A percentile compares a stretch with the other conserved stretches of the same genome.
Conservation (phyloP, 306 rosid species). For the Quercus cerris region DNA sequence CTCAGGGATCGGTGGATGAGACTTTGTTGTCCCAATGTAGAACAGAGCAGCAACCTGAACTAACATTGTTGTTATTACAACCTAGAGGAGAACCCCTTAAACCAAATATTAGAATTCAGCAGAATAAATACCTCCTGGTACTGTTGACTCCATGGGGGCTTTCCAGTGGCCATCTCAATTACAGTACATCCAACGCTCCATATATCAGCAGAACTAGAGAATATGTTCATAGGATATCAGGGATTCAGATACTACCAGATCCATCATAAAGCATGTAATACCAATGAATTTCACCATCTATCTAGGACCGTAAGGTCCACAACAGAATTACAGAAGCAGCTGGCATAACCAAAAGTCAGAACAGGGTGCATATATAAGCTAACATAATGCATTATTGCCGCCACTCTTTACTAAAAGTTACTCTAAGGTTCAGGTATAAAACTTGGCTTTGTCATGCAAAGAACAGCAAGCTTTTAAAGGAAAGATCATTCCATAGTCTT, state of each 20-base stretch:
- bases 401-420: neutral
- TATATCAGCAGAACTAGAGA: slow-evolving; percentile 94
- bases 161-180: slow-evolving; percentile 99
- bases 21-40: slow-evolving; percentile 93
- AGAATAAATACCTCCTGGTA: slow-evolving; percentile 75
- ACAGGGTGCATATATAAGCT: neutral
- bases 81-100: slow-evolving; percentile 10
- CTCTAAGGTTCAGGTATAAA: neutral
- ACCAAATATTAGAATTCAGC: slow-evolving; percentile 13
- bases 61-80: slow-evolving; percentile 34
- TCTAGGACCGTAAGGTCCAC: neutral
- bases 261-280: neutral
- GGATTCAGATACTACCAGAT: slow-evolving; percentile 19
- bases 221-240: slow-evolving; percentile 19
- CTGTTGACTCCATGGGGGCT: slow-evolving; percentile 99
- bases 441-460: neutral
- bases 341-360: neutral
- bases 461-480: slow-evolving; percentile 1
- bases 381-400: neutral
- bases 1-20: slow-evolving; percentile 99
- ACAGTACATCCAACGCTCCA: slow-evolving; percentile 99
- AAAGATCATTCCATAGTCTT: neutral
- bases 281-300: neutral
- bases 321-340: neutral
- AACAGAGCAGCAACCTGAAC: slow-evolving; percentile 97